Conservation (phyloP, 768 basidiomycete genomes). For the Russula virescens region DNA sequence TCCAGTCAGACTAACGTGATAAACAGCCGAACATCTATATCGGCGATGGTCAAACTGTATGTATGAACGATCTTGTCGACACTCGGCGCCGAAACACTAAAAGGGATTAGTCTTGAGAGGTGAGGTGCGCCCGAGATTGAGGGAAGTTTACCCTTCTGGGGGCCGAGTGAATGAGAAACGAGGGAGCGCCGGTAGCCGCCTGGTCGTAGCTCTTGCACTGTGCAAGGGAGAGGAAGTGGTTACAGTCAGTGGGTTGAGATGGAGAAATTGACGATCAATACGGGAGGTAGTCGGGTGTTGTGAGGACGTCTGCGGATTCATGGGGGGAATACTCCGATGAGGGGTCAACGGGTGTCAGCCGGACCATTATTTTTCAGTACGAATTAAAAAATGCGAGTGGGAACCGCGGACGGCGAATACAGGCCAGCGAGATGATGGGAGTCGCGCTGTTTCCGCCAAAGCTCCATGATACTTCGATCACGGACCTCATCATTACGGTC, state of each 20-base stretch:
- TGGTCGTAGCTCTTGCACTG: slow-evolving; percentile 3
- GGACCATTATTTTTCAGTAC: background rate
- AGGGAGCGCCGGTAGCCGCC: slow-evolving; percentile 9
- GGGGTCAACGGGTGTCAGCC: slow-evolving; percentile 1
- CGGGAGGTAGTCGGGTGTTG: background rate
- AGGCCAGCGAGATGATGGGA: background rate
- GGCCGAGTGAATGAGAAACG: background rate
- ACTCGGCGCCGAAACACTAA: background rate
- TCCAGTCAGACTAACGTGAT: slow-evolving; percentile 19
- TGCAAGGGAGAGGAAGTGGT: background rate
- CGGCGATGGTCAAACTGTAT: slow-evolving; percentile 7
- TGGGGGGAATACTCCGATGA: slow-evolving; percentile 8
- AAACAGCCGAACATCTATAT: slow-evolving; percentile 12
- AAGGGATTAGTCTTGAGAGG: background rate
- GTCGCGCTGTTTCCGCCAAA: slow-evolving; percentile 4
- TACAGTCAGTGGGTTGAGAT: background rate
- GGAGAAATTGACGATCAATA: slow-evolving; percentile 4
- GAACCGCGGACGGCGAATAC: background rate
- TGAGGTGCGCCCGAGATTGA: background rate
- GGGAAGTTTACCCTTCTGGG: background rate
- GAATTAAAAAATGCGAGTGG: too few species aligned
- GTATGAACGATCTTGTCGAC: slow-evolving; percentile 16
- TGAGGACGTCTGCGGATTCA: background rate
- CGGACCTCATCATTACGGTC: slow-evolving; percentile 17
- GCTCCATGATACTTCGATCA: slow-evolving; percentile 18